Evolutionary conservation across 78 protist species (phyloP).

Genomic region (Speleostelium caveatum): DNA sequence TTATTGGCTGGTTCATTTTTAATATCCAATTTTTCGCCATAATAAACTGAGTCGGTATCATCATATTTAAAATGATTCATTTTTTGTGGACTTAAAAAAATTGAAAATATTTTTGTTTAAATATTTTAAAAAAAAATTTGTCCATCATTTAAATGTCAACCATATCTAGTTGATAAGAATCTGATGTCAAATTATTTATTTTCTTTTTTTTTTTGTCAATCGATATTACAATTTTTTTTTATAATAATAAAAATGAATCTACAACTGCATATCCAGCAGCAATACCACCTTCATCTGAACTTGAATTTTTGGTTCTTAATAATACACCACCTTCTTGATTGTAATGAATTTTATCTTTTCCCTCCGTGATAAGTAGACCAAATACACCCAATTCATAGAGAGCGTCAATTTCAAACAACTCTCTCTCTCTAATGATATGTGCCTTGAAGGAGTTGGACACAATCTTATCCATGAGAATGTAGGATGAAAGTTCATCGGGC

Average conservation of each 20-base stretch:
- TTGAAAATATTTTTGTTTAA: too few species aligned
- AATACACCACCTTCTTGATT: constrained; percentile 87
- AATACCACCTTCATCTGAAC: constrained; percentile 93
- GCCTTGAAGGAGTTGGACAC: constrained; percentile 55
- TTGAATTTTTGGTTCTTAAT: constrained; percentile 88
- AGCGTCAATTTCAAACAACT: constrained; percentile 23
- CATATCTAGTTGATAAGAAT: too few species aligned
- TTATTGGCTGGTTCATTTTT: too few species aligned
- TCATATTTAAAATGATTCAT: too few species aligned
- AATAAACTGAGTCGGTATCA: too few species aligned
- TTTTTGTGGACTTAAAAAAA: too few species aligned
- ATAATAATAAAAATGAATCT: constrained; percentile 61
- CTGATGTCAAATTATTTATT: not conserved
- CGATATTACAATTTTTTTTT: too few species aligned
- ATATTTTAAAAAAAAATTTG: too few species aligned
- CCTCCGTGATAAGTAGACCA: constrained; percentile 64
- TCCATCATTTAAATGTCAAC: not conserved
- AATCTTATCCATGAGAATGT: constrained; percentile 94
- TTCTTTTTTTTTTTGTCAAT: too few species aligned
- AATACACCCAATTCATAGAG: constrained; percentile 87
- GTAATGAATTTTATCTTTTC: not conserved
- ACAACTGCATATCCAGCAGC: constrained; percentile 92
- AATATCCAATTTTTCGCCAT: too few species aligned
- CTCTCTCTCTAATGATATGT: constrained; percentile 26
- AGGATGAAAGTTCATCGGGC: constrained; percentile 20